Evolutionary conservation across 2,329 filamentous ascomycete species (phyloP), one percentile per base, ranked within the genome.

Genomic region (Trichoderma sp.): DNA sequence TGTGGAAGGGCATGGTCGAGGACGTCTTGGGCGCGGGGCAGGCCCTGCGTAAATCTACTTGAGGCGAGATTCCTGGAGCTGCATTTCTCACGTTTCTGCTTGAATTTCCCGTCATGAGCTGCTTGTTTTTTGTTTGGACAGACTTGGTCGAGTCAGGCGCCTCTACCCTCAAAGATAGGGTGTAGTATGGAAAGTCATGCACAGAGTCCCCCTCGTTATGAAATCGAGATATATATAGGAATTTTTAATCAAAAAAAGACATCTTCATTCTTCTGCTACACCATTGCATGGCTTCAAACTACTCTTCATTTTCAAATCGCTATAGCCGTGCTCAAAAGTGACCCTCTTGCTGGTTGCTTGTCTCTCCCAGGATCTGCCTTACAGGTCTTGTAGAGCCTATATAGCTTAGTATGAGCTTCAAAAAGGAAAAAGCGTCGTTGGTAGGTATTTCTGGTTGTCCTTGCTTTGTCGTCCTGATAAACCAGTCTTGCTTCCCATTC

Each of bases 1-100:
- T 88, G 57, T 86, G 83, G 82, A 82, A 79, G 71, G 83, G 85
- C 14, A 75, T 88, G 63, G 74, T 83, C n/a, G 83, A 87, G 24
- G 83, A 86, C 67, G 67, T 79, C 19, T 65, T 78, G 19, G 71
- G 75, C 2, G 58, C 64, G 65, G 70, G 69, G 58, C 72, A 71
- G 60, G 54, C 62, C 39, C 19, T 66, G 15, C 69, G 26, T 3
- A 65, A 57, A 43, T 51, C 61, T 7, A 21, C 43, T 39, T 67
- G 51, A 63, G 45, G 21, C 21, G 21, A 24, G 3, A 3, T 24
- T 2, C 3, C 21, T 24, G 21, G 7, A 19, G 30, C 12, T 34
- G 48, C 24, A 24, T 19, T 41, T 51, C n/a, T 50, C 47, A 41
- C 45, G 44, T 28, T 44, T 41, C 15, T 24, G 2, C 2, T 24